Evolutionary conservation across 805 yeast species (phyloP), one percentile per base, ranked within the genome.

Genomic region (Starmerella scarabaei): DNA sequence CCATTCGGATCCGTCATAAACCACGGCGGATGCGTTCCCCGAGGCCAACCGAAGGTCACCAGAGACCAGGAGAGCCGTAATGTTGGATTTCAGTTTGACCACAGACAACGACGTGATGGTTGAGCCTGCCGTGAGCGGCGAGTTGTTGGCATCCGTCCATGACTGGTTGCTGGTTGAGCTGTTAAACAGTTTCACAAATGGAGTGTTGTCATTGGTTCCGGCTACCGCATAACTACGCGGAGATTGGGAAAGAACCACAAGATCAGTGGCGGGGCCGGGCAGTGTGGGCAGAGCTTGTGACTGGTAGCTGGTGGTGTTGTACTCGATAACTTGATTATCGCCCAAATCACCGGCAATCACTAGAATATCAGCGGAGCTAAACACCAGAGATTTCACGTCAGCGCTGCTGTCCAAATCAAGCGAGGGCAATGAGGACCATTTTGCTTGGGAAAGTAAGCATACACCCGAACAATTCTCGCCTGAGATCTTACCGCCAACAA

Each of bases 1-100:
- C 93, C 94, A 84, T 6, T 49, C 36, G 0, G 62, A 48, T 1
- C 93, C 85, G 53, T 82, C 74, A 58, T 58, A 82, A 21, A 72
- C 59, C 0, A 86, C 88, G 21, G 74, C 65, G 30, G 75, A 71
- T 3, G 71, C 73, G 20, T 59, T 53, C 7, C 18, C 33, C 4
- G 9, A 7, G 26, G 7, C 11, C 12, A 30, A 14, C 18, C 19
- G 21, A 33, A 81, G 62, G 21, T 55, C 48, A 28, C 94, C 94
- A 3, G 80, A 61, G 2, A 77, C 69, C 20, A 77, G 50, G 19
- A 83, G 56, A 0, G 73, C 57, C n/a, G 63, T 54, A 40, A 65
- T 61, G 40, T 71, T 68, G 7, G 29, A 4, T 5, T 20, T 18
- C 16, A 35, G 21, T 5, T 26, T 6, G 9, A 45, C 46, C 15